Evolutionary conservation across 2,329 filamentous ascomycete species (phyloP), one percentile per base, ranked within the genome.

Genomic region (Hyphodiscus sp.): DNA sequence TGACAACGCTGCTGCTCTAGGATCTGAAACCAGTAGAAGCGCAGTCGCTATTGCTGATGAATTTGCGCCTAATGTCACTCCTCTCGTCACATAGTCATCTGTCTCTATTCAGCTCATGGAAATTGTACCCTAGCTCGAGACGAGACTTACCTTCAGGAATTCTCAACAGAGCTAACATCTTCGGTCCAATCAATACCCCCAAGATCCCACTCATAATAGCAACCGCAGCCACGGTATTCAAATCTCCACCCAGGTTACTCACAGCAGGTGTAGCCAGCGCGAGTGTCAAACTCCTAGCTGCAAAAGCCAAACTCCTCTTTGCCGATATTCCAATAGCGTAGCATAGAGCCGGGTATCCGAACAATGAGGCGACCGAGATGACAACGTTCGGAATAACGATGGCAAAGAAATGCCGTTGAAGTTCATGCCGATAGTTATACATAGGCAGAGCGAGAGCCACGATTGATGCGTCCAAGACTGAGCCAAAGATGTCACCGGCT

Each of bases 71-170:
- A 83, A 65, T 1, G 79, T 79, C 3, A 85, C 78, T 10, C 81
- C 81, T n/a, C 79, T 70, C 1, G 80, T 83, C 33, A 84, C 79
- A 56, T 83, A 85, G 65, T 83, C 81, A 60, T 83, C 80, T 76
- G 47, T 45, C 45, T 41, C 20, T 13, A 42, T 52, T 62, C 41
- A 62, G 58, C 49, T 42, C 11, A 41, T 19, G 38, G 13, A 43
- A 13, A 7, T 47, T 26, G 20, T 30, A 11, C 13, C 8, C 15
- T 10, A 13, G 20, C 20, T 23, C 26, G 13, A 30, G 26, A 23
- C n/a, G 10, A n/a, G n/a, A 55, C 69, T 61, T 52, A 76, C 76
- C 76, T 66, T 82, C 76, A 0, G 78, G 79, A 2, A 84, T 77
- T 53, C 69, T 73, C 56, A 83, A 58, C 66, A 69, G 70, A 5